Evolutionary conservation across 2,329 filamentous ascomycete species (phyloP), one percentile per base, ranked within the genome.

Genomic region (Graphium sp.): DNA sequence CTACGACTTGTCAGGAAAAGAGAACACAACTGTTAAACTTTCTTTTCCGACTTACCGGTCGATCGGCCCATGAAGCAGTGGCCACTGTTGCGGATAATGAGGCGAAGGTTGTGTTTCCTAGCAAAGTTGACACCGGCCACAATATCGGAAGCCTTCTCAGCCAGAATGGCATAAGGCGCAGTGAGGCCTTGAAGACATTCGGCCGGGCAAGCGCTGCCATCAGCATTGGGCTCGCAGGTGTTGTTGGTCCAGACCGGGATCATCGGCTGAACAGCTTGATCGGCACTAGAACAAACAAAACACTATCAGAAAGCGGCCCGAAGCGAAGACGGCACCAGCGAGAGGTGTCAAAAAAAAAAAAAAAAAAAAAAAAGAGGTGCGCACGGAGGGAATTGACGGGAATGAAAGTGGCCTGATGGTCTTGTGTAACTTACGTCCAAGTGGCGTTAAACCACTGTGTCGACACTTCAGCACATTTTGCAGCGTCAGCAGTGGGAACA

Each of bases 141-240:
- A 7, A 53, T 42, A 32, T 58, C 47, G 4, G 35, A 32, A 2
- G 39, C 22, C 2, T 33, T 32, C 2, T 37, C 40, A 3, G 49
- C 50, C 11, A 50, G 43, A 20, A 59, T 45, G 6, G 49, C 43
- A 28, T 58, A 58, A 10, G 34, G 37, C 2, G 55, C 48, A 26
- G 56, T 56, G 31, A 52, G 58, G 6, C 60, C 60, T 7, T 61
- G 32, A 0, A 43, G 37, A 33, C 62, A 63, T 2, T 45, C 46
- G 0, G 52, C 21, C 31, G 41, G 32, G 45, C 53, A 37, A 36
- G 53, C 18, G 5, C 45, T 45, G 32, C n/a, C n/a, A n/a, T n/a
- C n/a, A n/a, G n/a, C n/a, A n/a, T 52, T 55, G 3, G 54, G 50
- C n/a, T 49, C 46, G 30, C 53, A 57, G 18, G 40, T 46, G 12